Percentiles rank a stretch among this genome's conserved stretches.
Conservation (phyloP, 78 protist species). For the Creolimax fragrantissima region DNA sequence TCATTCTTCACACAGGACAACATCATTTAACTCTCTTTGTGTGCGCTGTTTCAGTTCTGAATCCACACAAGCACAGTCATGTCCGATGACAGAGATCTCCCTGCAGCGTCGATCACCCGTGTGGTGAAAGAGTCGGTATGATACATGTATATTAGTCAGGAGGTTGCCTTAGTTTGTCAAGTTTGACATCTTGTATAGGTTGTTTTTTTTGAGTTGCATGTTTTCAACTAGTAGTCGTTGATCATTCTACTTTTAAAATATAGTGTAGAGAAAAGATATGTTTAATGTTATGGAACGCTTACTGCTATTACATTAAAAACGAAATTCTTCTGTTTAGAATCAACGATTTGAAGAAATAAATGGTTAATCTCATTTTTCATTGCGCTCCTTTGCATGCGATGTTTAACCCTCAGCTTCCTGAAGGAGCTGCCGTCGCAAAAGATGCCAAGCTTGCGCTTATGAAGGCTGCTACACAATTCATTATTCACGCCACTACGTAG, state of each 20-base stretch:
- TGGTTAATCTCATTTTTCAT: background rate
- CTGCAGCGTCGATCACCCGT: background rate
- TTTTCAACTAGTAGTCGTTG: background rate
- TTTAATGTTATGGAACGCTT: background rate
- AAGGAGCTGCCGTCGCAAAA: background rate
- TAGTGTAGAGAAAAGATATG: background rate
- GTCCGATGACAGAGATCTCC: background rate
- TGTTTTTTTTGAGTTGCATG: background rate
- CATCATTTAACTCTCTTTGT: too few species aligned
- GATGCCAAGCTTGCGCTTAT: conserved; percentile 1
- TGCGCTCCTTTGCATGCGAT: background rate
- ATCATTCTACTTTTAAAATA: background rate
- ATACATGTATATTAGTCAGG: background rate
- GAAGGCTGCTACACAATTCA: background rate
- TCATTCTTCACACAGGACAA: too few species aligned
- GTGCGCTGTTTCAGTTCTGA: too few species aligned
- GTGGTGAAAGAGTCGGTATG: background rate
- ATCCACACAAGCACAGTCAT: background rate
- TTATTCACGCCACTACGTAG: conserved; percentile 1
- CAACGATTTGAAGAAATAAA: too few species aligned
- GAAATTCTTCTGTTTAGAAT: too few species aligned
- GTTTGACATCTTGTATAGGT: too few species aligned
- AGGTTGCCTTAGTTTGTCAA: background rate
- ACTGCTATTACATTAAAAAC: too few species aligned
- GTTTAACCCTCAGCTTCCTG: background rate